Evolutionary conservation across 164 flowering plant species (phyloP).

Genomic region (Magnolia sinica): DNA sequence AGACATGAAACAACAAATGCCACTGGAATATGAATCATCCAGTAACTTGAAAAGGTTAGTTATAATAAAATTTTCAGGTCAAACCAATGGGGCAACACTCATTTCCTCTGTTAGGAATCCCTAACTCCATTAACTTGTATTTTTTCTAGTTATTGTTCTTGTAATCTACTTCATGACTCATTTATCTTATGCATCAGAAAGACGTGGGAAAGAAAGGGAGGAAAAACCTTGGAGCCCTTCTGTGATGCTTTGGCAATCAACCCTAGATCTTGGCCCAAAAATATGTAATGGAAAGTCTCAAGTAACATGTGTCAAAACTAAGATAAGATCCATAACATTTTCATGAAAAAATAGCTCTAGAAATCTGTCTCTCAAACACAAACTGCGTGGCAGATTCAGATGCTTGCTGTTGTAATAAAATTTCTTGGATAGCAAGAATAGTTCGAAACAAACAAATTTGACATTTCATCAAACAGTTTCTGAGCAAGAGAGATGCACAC

Average conservation of each 20-base stretch:
- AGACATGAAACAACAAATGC: not conserved
- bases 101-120: not conserved
- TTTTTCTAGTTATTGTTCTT: not conserved
- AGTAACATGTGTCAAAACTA: slow-evolving; percentile 60
- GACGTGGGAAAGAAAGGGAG: not conserved
- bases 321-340: slow-evolving; percentile 80
- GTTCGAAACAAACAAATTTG: slow-evolving; percentile 56
- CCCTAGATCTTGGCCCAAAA: slow-evolving; percentile 76
- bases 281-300: slow-evolving; percentile 71
- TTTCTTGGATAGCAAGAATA: slow-evolving; percentile 77
- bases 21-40: not conserved
- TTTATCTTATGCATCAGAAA: not conserved
- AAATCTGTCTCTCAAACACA: slow-evolving; percentile 70
- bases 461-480: slow-evolving; percentile 22
- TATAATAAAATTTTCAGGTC: too few species aligned
- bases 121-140: not conserved
- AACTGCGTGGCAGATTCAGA: slow-evolving; percentile 59
- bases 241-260: slow-evolving; percentile 50
- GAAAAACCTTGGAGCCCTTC: slow-evolving; percentile 50
- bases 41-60: not conserved
- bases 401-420: slow-evolving; percentile 64
- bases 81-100: too few species aligned
- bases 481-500: slow-evolving; percentile 21
- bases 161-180: not conserved
- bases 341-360: slow-evolving; percentile 73